Evolutionary conservation across 2,329 filamentous ascomycete genomes (phyloP).

Genomic region (Neofusicoccum sp.): DNA sequence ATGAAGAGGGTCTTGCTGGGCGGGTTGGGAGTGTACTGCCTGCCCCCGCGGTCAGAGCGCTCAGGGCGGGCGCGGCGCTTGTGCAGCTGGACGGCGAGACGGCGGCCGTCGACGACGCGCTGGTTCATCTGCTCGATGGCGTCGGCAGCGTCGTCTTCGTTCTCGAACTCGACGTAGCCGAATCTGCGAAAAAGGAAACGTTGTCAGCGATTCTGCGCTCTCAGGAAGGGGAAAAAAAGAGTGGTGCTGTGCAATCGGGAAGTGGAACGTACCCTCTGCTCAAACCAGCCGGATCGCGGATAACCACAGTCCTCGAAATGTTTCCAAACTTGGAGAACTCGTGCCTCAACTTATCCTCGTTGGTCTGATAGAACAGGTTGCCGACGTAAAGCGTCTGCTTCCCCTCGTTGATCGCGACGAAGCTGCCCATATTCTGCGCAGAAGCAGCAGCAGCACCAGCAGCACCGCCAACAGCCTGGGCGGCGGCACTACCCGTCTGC

Average conservation of each 20-base stretch:
- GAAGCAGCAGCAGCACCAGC: slow-evolving; percentile 14
- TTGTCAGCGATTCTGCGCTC: not conserved
- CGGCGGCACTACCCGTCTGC: slow-evolving; percentile 23
- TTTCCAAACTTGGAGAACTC: slow-evolving; percentile 60
- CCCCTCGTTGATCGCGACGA: slow-evolving; percentile 5
- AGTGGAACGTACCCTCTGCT: slow-evolving; percentile 62
- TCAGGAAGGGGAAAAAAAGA: not conserved
- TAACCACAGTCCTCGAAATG: slow-evolving; percentile 53
- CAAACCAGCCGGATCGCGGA: slow-evolving; percentile 61
- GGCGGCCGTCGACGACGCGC: slow-evolving; percentile 62
- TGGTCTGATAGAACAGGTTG: slow-evolving; percentile 69
- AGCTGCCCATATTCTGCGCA: slow-evolving; percentile 17
- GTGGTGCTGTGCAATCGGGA: too few relatives aligned
- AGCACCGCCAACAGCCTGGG: slow-evolving; percentile 21
- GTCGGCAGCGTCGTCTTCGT: slow-evolving; percentile 50
- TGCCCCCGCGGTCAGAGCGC: not conserved
- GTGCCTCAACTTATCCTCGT: slow-evolving; percentile 57
- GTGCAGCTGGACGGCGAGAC: slow-evolving; percentile 62
- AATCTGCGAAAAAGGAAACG: slow-evolving; percentile 48
- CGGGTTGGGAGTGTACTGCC: slow-evolving; percentile 6
- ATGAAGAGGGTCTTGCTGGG: slow-evolving; percentile 72
- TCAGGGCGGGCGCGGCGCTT: slow-evolving; percentile 22
- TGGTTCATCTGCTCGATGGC: slow-evolving; percentile 61
- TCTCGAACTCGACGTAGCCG: slow-evolving; percentile 63
- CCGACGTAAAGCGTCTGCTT: slow-evolving; percentile 59